A percentile compares a stretch with the other conserved stretches of the same genome.
phyloP scores from a whole-genome alignment of 2,329 filamentous ascomycete genomes.

The Hymenoscyphus salicellus region DNA sequence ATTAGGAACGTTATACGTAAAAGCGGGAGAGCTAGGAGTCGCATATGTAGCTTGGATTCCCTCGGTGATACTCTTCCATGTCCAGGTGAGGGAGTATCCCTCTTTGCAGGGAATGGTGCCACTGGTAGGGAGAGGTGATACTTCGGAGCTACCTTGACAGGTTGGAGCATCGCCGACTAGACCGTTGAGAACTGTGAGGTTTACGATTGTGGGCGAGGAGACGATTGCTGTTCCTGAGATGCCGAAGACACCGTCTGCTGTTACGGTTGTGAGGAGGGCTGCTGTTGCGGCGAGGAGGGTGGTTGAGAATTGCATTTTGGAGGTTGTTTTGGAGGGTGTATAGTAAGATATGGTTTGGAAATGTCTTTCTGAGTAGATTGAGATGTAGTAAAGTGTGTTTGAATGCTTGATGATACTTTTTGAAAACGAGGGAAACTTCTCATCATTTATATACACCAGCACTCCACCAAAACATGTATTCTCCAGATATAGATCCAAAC shows the following conservation, averaged over 20 bases:
- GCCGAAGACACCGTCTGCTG: constrained; percentile 17
- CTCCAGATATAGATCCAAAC: not conserved
- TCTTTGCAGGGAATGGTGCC: constrained; percentile 16
- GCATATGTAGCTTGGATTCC: constrained; percentile 19
- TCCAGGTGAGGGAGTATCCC: constrained; percentile 13
- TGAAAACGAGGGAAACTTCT: not conserved
- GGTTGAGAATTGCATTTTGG: constrained; percentile 20
- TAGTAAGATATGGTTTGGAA: not conserved
- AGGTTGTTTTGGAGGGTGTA: not conserved
- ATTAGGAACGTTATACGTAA: constrained; percentile 9
- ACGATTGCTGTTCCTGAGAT: constrained; percentile 10
- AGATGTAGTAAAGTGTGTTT: not conserved
- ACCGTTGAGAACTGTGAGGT: constrained; percentile 17
- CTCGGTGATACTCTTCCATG: constrained; percentile 7
- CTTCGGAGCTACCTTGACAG: constrained; percentile 9
- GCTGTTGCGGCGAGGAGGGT: constrained; percentile 12
- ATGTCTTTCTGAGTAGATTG: not conserved
- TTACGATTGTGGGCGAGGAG: constrained; percentile 8
- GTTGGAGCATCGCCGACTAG: constrained; percentile 15
- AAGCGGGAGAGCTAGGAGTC: constrained; percentile 3
- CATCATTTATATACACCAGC: not conserved
- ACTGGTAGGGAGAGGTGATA: constrained; percentile 6
- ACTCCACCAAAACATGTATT: not conserved
- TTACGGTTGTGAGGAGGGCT: constrained; percentile 8
- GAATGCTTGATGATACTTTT: not conserved